Evolutionary conservation across 805 yeast genomes (phyloP), one percentile per base, ranked within the genome.

Genomic region (Candida tallmaniae): DNA sequence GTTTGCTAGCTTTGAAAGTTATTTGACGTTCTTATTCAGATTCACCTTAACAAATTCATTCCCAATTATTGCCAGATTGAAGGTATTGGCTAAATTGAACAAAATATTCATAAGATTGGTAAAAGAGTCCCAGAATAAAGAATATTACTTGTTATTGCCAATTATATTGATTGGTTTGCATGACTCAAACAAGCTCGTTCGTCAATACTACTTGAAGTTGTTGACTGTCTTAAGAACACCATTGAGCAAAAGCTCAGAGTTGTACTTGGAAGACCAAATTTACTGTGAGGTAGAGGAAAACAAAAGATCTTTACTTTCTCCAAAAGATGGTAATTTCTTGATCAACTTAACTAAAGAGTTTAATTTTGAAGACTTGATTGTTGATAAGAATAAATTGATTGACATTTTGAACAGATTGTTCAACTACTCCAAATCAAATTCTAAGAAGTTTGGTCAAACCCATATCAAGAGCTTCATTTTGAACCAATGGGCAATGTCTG

Each of bases 391-490:
- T 6, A 47, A 61, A 21, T 19, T 65, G 7, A 45, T 40, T 22
- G 35, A 34, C 9, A 37, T 62, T 15, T 36, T 60, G 29, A 48
- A 52, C 10, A 40, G 31, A 9, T 28, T 65, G 4, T 65, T 64
- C 77, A 74, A 47, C 54, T 76, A 39, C 52, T 67, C 35, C 39
- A 58, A 42, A 43, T 48, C 73, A 4, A 62, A 67, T 27, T 65
- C 62, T 17, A 79, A 80, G 51, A 77, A 73, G 39, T 51, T 73
- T 27, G 81, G 80, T 11, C 71, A 74, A 37, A 60, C 81, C 5
- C 65, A 73, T 29, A 55, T 80, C 35, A 56, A 57, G 38, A 73
- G 88, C 0, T 83, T 80, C 44, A 67, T 86, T 48, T 75, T 82
- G 13, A 77, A 81, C 36, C 93, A 87, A 55, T 83, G 85, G 49